Conservation (phyloP, 345 rosid genomes). For the Arabidopsis suecica region DNA sequence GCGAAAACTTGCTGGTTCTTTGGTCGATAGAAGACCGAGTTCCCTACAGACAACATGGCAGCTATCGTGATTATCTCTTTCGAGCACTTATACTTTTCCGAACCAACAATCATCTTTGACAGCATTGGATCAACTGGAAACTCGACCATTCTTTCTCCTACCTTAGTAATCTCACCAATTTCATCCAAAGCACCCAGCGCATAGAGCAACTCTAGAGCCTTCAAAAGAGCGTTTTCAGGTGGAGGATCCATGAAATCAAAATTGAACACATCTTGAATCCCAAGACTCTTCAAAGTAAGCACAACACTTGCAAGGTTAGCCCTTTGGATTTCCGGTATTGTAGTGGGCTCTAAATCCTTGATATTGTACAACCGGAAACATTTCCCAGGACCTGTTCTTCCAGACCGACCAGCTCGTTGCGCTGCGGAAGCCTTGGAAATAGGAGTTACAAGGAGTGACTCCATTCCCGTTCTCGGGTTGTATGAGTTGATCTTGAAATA, state of each 20-base stretch:
- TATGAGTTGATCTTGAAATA: slow-evolving; percentile 88
- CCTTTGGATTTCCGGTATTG: slow-evolving; percentile 93
- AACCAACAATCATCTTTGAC: slow-evolving; percentile 89
- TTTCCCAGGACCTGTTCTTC: slow-evolving; percentile 94
- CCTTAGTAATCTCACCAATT: slow-evolving; percentile 82
- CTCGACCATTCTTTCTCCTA: slow-evolving; percentile 93
- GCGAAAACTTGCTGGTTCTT: slow-evolving; percentile 91
- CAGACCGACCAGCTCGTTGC: slow-evolving; percentile 96
- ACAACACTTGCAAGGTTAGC: slow-evolving; percentile 91
- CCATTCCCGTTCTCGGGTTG: slow-evolving; percentile 95
- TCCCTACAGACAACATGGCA: slow-evolving; percentile 91
- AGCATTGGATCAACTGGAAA: slow-evolving; percentile 94
- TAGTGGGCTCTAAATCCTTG: slow-evolving; percentile 81
- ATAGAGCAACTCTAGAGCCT: slow-evolving; percentile 81
- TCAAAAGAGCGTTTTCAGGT: slow-evolving; percentile 76
- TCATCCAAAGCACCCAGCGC: slow-evolving; percentile 86
- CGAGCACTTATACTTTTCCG: slow-evolving; percentile 79
- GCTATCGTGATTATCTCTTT: slow-evolving; percentile 81
- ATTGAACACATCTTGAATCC: slow-evolving; percentile 76
- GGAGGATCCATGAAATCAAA: slow-evolving; percentile 99
- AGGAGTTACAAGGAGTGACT: slow-evolving; percentile 79
- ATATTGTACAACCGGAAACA: slow-evolving; percentile 81
- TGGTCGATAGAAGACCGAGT: slow-evolving; percentile 89
- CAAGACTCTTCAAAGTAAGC: slow-evolving; percentile 89
- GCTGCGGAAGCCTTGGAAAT: slow-evolving; percentile 94